Evolutionary conservation across 2,329 filamentous ascomycete species (phyloP).

Genomic region (Curvularia hawaiiensis): DNA sequence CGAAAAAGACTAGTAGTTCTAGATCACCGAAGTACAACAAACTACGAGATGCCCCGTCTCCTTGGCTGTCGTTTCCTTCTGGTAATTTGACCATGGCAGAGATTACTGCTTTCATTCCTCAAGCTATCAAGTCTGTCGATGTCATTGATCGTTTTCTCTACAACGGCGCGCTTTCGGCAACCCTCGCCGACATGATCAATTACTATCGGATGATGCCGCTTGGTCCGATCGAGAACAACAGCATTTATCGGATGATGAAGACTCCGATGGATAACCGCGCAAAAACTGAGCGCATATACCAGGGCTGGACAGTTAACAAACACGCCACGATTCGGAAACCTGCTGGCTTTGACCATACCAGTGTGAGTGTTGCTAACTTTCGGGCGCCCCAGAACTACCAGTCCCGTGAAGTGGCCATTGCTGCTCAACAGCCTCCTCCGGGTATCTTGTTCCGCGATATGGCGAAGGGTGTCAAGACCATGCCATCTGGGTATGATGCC

Average conservation of each 20-base stretch:
- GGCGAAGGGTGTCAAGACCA: constrained; percentile 17
- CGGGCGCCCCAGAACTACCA: constrained; percentile 8
- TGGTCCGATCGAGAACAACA: too few relatives aligned
- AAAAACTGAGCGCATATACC: constrained; percentile 5
- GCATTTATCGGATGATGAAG: too few relatives aligned
- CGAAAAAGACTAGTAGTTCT: neutral
- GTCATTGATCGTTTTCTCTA: too few relatives aligned
- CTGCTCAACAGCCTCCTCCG: neutral
- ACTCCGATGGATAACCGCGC: too few relatives aligned
- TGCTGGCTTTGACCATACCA: constrained; percentile 14
- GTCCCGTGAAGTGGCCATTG: neutral
- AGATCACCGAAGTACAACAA: constrained; percentile 17
- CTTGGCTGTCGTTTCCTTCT: too few relatives aligned
- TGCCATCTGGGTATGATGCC: constrained; percentile 24
- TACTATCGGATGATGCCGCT: too few relatives aligned
- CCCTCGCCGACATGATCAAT: too few relatives aligned
- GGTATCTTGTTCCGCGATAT: constrained; percentile 25
- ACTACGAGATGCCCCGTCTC: constrained; percentile 10
- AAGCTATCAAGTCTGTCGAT: too few relatives aligned
- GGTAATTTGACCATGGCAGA: too few relatives aligned
- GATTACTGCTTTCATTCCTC: too few relatives aligned
- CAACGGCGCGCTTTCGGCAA: too few relatives aligned
- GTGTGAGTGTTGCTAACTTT: constrained; percentile 27
- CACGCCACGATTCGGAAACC: constrained; percentile 18
- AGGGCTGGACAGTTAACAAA: constrained; percentile 21